Evolutionary conservation across 1,139 yeast genomes (phyloP), one percentile per base, ranked within the genome.

Genomic region (Barnettozyma hawaiiensis): DNA sequence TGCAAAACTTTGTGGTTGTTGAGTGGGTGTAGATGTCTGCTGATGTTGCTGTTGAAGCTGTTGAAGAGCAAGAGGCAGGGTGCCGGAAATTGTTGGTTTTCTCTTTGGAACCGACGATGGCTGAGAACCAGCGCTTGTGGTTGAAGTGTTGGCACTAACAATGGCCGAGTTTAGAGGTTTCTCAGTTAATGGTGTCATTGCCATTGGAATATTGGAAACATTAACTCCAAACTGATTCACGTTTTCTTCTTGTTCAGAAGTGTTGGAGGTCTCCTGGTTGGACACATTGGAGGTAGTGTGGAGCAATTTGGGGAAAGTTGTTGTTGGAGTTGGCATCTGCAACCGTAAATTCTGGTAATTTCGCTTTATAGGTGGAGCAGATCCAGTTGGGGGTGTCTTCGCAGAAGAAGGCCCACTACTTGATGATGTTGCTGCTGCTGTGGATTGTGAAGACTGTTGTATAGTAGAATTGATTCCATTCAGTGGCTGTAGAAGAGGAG

Each of bases 151-250:
- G 15, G 21, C 21, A 15, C 32, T 18, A 7, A 23, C 6, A 24
- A 37, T 28, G 7, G 35, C 24, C 7, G 39, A 9, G 18, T 19
- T 35, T 14, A 19, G 43, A 15, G 63, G 76, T 52, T 71, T 78
- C 53, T 83, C 94, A 2, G 85, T 72, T 2, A 83, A 78, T 1
- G 92, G 94, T 0, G 94, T 83, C 94, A 83, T 83, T 0, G 85
- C 73, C 53, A 81, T 65, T 12, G 83, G 77, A 19, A 71, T 58
- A 38, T 67, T 66, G 5, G 71, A 66, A 3, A 76, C 69, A 56
- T 76, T 72, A 50, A 79, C 70, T 38, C 89, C 84, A 67, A 79
- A 79, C 56, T 83, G 84, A 59, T 82, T 78, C 11, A 78, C 71
- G 47, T 73, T 73, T 18, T 62, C 63, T 42, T 56, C 58, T 18